Evolutionary conservation across 1,284 basidiomycete genomes (phyloP), one percentile per base, ranked within the genome.

Genomic region (Garcileccinum viscosum): DNA sequence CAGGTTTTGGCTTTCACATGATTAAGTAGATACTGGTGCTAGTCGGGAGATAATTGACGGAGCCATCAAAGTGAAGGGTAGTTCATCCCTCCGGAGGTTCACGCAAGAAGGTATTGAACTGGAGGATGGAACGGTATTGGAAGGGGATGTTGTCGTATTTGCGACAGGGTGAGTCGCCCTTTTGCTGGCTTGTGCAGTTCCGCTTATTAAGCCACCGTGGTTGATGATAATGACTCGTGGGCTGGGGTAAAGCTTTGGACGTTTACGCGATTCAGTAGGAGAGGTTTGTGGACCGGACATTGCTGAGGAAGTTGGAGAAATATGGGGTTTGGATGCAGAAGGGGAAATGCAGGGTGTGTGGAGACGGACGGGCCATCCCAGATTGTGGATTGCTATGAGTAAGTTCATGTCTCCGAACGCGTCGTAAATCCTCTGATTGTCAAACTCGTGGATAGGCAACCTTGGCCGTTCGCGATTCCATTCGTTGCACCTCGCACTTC

Each of bases 321-420:
- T 86, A 38, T 87, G 85, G 86, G 84, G 84, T 12, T 70, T 84
- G 64, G 83, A 86, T 69, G 76, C 74, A 63, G 86, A 87, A 71
- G 83, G 84, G 11, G 85, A 87, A 72, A 74, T 86, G 38, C 78
- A 79, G 53, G 82, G 83, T 5, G 75, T 82, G 5, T 83, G 80
- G 75, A 78, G 81, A 66, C 71, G 70, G 47, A 77, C 76, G 0
- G 80, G 78, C 3, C 74, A 80, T 70, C 73, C 76, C 35, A 71
- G 71, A 59, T 44, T 83, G n/a, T 85, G 80, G 77, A 74, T 84
- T 62, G 78, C 80, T 68, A 77, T 80, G 67, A 79, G 83, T 65
- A 69, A 64, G 76, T 64, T 30, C 22, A 42, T 47, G 33, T 62
- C 40, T 61, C 17, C 19, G 32, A 35, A 44, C 14, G 19, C 15